Base-by-base conservation (phyloP, 176 grass and related monocot species). In the Eragrostis nindensis region DNA sequence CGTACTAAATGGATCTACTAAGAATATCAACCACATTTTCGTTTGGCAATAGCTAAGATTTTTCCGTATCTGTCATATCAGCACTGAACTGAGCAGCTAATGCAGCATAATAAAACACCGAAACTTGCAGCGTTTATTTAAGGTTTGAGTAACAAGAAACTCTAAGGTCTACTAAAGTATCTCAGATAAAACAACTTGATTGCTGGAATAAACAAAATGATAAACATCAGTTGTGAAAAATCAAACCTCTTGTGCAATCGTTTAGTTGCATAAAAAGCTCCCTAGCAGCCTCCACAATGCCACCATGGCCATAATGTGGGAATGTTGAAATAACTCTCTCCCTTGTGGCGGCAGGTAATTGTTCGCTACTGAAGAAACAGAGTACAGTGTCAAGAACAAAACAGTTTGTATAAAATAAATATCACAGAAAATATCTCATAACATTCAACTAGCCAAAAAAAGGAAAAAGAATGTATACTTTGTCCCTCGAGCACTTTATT, bases 231-330 rank as follows among this genome's bases (percentile, higher is more conserved):
- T 22, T 80, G 17, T 79, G 4, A 69, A 86, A 65, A 80, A 69
- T 46, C 84, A 85, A 80, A 85, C 73, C 89, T 82, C 86, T 81
- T 89, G 50, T 30, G 12, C 67, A 83, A 44, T 90, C 92, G 1
- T 95, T 90, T 83, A 95, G 81, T 90, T 99, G 96, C 88, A 90
- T 90, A 66, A 93, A 99, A 79, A 99, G 93, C 76, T 99, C 96
- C 27, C 92, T 85, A 46, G 96, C 92, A 59, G 92, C 80, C 88
- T 93, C 90, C 45, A 99, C 82, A 80, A 99, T 99, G 79, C 96
- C 96, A 66, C 90, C 90, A 50, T 99, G 96, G 25, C 92, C 96
- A 91, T 95, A 95, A 87, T 99, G 96, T 44, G 96, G 92, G 70
- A 90, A 99, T 67, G 96, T 91, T 72, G 90, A 91, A 70, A 90